Conservation (phyloP, 75 land plant genomes). For the Cupressus sempervirens region DNA sequence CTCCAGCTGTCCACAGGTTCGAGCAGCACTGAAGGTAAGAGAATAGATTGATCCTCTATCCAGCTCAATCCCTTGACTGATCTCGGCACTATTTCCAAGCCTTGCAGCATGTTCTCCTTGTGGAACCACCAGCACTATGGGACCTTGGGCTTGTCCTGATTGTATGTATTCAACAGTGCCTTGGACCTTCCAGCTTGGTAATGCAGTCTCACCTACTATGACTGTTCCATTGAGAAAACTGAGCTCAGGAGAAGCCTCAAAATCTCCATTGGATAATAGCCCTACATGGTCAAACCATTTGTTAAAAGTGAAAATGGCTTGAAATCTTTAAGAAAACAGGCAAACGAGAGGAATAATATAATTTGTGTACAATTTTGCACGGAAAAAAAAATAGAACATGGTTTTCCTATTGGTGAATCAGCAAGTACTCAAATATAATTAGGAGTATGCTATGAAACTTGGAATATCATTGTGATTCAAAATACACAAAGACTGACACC, state of each 20-base stretch:
- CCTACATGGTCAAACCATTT: constrained; percentile 22
- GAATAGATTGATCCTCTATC: constrained; percentile 53
- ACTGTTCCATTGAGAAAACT: constrained; percentile 29
- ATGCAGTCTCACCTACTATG: constrained; percentile 14
- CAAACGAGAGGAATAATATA: not conserved
- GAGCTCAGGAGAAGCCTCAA: constrained; percentile 40
- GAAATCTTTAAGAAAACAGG: not conserved
- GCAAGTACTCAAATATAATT: not conserved
- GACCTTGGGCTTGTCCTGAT: constrained; percentile 53
- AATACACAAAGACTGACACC: not conserved
- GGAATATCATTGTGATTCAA: not conserved
- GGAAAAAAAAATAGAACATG: not conserved
- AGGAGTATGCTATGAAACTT: not conserved
- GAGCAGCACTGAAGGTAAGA: constrained; percentile 64
- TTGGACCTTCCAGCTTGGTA: constrained; percentile 51
- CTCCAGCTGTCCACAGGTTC: constrained; percentile 70
- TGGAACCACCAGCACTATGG: constrained; percentile 50
- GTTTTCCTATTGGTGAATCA: not conserved
- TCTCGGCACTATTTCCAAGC: constrained; percentile 62
- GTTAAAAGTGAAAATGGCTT: not conserved
- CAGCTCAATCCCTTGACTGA: constrained; percentile 41
- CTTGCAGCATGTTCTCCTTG: constrained; percentile 51
- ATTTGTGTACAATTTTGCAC: not conserved
- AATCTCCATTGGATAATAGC: constrained; percentile 45
- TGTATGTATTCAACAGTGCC: constrained; percentile 57